Evolutionary conservation across 768 basidiomycete species (phyloP).

Genomic region (Pleurotus djamor): DNA sequence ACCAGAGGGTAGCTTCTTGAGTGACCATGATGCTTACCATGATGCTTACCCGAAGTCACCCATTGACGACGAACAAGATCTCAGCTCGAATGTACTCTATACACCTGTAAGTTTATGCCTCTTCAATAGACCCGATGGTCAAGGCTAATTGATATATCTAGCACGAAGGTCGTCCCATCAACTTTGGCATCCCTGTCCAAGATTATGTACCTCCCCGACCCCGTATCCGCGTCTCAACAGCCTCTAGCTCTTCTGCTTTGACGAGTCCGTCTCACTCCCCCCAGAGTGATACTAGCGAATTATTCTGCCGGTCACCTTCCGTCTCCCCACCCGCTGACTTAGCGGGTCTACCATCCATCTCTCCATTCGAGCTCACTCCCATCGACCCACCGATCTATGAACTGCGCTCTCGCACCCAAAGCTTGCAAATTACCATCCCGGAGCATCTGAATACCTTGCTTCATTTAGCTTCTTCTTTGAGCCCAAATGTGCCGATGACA

Average conservation of each 20-base stretch:
- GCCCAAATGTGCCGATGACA: neutral
- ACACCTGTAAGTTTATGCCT: neutral
- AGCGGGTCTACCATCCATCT: constrained; percentile 26
- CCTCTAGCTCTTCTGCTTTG: neutral
- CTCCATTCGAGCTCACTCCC: constrained; percentile 29
- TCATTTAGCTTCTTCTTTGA: constrained; percentile 13
- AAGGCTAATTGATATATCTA: neutral
- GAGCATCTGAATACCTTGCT: constrained; percentile 10
- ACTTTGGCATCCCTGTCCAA: too few species aligned
- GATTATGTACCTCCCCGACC: neutral
- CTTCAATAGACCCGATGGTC: neutral
- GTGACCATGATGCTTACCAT: neutral
- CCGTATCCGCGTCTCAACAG: neutral
- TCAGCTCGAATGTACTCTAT: neutral
- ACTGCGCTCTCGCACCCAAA: constrained; percentile 24
- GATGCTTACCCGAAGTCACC: neutral
- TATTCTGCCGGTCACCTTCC: constrained; percentile 21
- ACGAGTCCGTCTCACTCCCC: neutral
- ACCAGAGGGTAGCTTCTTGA: too few species aligned
- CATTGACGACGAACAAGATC: neutral
- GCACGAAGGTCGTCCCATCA: neutral
- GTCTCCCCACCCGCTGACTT: constrained; percentile 33
- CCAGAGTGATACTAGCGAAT: neutral
- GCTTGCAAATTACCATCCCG: constrained; percentile 25
- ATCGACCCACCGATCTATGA: constrained; percentile 23